These are phyloP conservation scores for Metarhizium brunneum DNA, from an alignment of 2,329 filamentous ascomycete genomes.

Conservation along the genomic window DNA sequence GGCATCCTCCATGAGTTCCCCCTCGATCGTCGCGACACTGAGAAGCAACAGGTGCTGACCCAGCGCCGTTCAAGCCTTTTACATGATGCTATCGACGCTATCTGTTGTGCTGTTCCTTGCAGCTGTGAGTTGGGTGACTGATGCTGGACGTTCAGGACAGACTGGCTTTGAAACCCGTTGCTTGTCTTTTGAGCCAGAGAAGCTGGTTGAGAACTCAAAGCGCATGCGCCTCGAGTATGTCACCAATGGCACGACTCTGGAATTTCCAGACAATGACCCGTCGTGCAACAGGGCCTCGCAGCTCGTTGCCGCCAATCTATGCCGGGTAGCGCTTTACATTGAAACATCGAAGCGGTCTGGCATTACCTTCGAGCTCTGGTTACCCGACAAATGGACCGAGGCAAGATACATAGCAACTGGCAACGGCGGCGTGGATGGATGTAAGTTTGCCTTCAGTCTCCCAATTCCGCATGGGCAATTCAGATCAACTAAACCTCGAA, in stretches of 20 bases:
- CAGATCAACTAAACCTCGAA: background rate
- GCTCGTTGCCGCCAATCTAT: constrained; percentile 12
- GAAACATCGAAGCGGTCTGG: constrained; percentile 8
- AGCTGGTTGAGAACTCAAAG: constrained; percentile 1
- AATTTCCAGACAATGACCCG: constrained; percentile 24
- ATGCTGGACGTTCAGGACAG: background rate
- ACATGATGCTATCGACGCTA: background rate
- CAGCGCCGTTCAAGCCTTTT: background rate
- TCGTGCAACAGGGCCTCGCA: constrained; percentile 22
- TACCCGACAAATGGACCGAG: constrained; percentile 32
- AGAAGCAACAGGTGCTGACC: background rate
- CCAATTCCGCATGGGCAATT: background rate
- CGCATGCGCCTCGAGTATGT: constrained; percentile 5
- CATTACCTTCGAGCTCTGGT: constrained; percentile 34
- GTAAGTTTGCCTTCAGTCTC: background rate
- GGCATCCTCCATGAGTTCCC: background rate
- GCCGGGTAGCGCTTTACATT: constrained; percentile 9
- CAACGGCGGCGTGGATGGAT: constrained; percentile 39
- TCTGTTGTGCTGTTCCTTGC: background rate
- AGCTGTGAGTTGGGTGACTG: background rate
- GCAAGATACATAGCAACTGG: constrained; percentile 35
- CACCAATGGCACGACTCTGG: constrained; percentile 1
- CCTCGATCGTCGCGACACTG: background rate
- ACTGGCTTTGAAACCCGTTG: background rate
- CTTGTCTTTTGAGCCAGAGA: constrained; percentile 3